Evolutionary conservation across 768 basidiomycete species (phyloP).

Genomic region (Tricholomella constricta): DNA sequence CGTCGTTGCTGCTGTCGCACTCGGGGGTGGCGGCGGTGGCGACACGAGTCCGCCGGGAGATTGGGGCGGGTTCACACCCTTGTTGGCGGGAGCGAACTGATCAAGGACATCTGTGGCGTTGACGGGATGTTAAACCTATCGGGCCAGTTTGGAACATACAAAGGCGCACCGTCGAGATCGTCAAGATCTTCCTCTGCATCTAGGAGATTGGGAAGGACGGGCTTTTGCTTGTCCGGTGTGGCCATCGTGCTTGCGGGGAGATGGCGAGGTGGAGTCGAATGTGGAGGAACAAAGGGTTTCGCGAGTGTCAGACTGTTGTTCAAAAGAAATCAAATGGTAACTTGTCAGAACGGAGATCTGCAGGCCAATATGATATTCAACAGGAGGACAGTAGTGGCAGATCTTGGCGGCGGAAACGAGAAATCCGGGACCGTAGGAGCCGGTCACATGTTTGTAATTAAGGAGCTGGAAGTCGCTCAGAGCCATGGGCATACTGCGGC

Average conservation of each 20-base stretch:
- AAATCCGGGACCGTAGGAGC: too few relatives aligned
- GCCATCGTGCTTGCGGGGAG: conserved; percentile 2
- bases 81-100: conserved; percentile 36
- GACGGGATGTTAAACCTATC: conserved; percentile 1
- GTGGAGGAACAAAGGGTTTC: too few relatives aligned
- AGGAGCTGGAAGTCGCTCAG: too few relatives aligned
- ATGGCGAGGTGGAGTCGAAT: too few relatives aligned
- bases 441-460: too few relatives aligned
- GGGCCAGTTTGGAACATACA: neutral
- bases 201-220: conserved; percentile 12
- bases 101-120: conserved; percentile 41
- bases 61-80: neutral
- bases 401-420: too few relatives aligned
- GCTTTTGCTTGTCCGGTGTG: conserved; percentile 15
- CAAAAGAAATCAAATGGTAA: too few relatives aligned
- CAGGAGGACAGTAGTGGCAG: too few relatives aligned
- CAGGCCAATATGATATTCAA: too few relatives aligned
- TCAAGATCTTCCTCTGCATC: conserved; percentile 60
- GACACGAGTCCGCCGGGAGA: conserved; percentile 20
- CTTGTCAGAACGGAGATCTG: too few relatives aligned
- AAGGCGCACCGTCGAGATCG: conserved; percentile 58
- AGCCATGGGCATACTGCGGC: too few relatives aligned
- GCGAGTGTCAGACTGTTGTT: too few relatives aligned
- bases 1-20: conserved; percentile 30
- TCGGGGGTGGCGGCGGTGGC: conserved; percentile 35